Base-by-base conservation (phyloP, 495 filamentous ascomycete species). In the Aspergillus leporis region DNA sequence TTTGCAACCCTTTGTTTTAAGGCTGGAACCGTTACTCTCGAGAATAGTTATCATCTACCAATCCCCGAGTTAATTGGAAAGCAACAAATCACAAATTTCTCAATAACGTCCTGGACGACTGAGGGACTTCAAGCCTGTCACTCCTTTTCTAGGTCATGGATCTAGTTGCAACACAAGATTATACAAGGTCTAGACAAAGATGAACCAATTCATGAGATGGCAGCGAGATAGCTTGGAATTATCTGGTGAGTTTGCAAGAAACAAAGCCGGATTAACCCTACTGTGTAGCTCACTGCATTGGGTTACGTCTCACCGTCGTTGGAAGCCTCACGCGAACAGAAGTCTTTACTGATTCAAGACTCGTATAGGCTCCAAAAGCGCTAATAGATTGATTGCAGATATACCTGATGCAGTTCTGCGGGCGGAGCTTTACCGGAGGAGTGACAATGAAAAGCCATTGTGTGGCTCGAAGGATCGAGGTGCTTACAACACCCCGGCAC, bases 401-500 rank as follows among this genome's bases (percentile, higher is more conserved):
- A 56, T 77, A 21, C 66, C 73, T 10, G 67, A 71, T 52, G 56
- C 69, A 49, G 30, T 71, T 38, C 58, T 76, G 43, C 67, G 59
- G 56, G 73, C 68, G 19, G 74, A 77, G 34, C 63, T 76, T 25
- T 51, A 58, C 9, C 69, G 72, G 58, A 66, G 73, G 61, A 64
- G 63, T 64, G 55, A 60, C 48, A 28, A 56, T 28, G 61, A 65
- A 50, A 56, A 58, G 23, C 55, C 86, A 46, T 66, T 76, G 38
- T 91, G 88, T 69, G 88, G 87, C 50, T 89, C 87, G 4, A 78
- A 75, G 12, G 71, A 82, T 36, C 66, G 66, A 18, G 87, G 85
- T 51, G 71, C 70, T 30, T 91, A 90, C 67, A 85, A 90, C 61
- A 88, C 83, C 2, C 71, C 84, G 0, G 67, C 88, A 22, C 90